Percentiles rank a stretch among this genome's conserved stretches.
Conservation (phyloP, 768 basidiomycete species). For the Phlegmacium glaucopus region DNA sequence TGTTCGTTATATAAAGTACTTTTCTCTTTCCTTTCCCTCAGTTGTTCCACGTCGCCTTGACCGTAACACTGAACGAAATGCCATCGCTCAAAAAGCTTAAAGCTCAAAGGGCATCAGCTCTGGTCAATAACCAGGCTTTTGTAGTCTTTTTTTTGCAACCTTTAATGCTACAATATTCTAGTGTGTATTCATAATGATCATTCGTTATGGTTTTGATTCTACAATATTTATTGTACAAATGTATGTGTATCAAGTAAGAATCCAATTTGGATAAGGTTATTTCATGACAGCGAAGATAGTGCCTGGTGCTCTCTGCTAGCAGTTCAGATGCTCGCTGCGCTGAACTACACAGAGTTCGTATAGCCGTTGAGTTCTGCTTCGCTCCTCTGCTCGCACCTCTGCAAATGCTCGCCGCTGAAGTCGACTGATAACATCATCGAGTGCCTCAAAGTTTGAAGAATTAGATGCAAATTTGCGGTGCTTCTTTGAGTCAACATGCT, state of each 20-base stretch:
- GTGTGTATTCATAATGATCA: too few species aligned
- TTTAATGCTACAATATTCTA: too few species aligned
- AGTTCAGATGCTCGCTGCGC: background rate
- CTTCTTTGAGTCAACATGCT: slow-evolving; percentile 73
- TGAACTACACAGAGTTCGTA: slow-evolving; percentile 3
- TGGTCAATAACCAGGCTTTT: too few species aligned
- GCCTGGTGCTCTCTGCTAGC: too few species aligned
- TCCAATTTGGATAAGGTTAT: slow-evolving; percentile 8
- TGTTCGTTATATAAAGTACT: too few species aligned
- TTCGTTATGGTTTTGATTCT: too few species aligned
- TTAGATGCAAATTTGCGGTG: slow-evolving; percentile 84
- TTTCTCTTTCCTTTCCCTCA: too few species aligned
- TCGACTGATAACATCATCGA: slow-evolving; percentile 72
- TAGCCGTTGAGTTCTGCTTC: slow-evolving; percentile 3
- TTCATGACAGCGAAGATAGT: background rate
- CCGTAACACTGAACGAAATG: too few species aligned
- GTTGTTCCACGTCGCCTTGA: too few species aligned
- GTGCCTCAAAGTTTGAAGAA: slow-evolving; percentile 69
- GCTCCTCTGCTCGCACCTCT: slow-evolving; percentile 28
- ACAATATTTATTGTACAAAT: slow-evolving; percentile 4
- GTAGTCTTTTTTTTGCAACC: too few species aligned
- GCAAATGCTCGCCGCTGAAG: slow-evolving; percentile 44
- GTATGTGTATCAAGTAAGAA: slow-evolving; percentile 3
- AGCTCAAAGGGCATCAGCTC: too few species aligned
- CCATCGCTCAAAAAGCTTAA: too few species aligned